Evolutionary conservation across 176 grass and related monocot genomes (phyloP), one percentile per base, ranked within the genome.

Genomic region (Dactylis glomerata): DNA sequence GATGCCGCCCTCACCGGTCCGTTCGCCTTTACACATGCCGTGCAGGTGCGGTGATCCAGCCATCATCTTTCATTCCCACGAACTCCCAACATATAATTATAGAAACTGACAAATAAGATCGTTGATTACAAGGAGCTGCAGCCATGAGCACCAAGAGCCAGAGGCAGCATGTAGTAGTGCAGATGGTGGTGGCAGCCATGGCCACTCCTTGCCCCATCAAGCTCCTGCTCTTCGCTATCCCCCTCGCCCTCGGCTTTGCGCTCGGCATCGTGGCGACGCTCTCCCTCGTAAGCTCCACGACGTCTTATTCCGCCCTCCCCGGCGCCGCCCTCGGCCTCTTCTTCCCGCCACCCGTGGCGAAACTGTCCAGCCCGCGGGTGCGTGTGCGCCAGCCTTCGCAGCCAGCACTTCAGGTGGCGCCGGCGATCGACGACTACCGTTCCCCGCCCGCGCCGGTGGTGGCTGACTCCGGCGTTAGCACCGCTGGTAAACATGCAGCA

Each of bases 181-280:
- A 45, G 41, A 56, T 50, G 87, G 76, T 10, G 36, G 10, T 6
- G 22, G 75, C 73, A 0, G 46, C 42, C 72, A 54, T 68, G 34
- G 23, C 73, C 46, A 50, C n/a, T 4, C 17, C 88, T 6, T 68
- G 73, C 33, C 68, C 61, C 65, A 30, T 80, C 52, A 88, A 89
- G 77, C 78, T 91, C 69, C 70, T 89, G 26, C 47, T 63, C 14
- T 68, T 40, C 32, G 77, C 83, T 24, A 47, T 86, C 15, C 73
- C 80, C 42, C 46, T 91, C 27, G 86, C 73, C n/a, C 17, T 97
- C 61, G 92, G 95, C 52, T 94, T 94, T 28, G 40, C 84, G 30
- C 74, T 94, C 41, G 92, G 90, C 46, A 58, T 90, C 77, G 32
- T 81, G 6, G 89, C 82, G 8, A 83, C 84, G 30, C 77, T 66